These are phyloP conservation scores for Shiraia sp. DNA, from an alignment of 2,329 filamentous ascomycete species.

Conservation along the genomic window DNA sequence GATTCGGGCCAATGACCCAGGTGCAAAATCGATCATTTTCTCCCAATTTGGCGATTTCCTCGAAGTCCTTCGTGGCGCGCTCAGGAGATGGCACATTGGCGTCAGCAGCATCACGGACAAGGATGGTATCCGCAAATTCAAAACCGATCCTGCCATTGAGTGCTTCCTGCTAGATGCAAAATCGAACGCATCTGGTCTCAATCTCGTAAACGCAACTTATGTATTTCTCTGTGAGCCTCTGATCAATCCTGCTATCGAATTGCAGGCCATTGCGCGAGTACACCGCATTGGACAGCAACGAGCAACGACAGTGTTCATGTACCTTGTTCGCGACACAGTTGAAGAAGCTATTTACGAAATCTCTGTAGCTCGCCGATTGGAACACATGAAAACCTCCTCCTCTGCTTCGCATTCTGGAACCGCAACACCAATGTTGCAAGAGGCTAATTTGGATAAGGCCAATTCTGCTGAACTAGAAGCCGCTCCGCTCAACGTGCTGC, in stretches of 20 bases:
- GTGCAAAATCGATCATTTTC: conserved; percentile 91
- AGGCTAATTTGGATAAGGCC: conserved; percentile 73
- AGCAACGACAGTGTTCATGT: conserved; percentile 92
- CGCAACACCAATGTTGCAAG: conserved; percentile 49
- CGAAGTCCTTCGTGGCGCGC: conserved; percentile 70
- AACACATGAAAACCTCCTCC: conserved; percentile 63
- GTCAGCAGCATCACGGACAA: conserved; percentile 70
- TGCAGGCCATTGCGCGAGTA: conserved; percentile 93
- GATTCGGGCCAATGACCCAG: conserved; percentile 81
- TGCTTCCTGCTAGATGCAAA: conserved; percentile 89
- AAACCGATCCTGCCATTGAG: conserved; percentile 71
- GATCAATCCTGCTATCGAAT: conserved; percentile 88
- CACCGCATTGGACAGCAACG: conserved; percentile 90
- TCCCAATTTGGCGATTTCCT: conserved; percentile 88
- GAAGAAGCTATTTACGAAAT: conserved; percentile 91
- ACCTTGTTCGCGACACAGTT: conserved; percentile 86
- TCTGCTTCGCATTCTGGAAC: conserved; percentile 15
- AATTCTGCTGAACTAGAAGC: conserved; percentile 84
- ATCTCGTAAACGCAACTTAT: conserved; percentile 89
- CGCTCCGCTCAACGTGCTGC: conserved; percentile 69
- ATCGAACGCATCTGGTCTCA: conserved; percentile 84
- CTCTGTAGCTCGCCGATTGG: conserved; percentile 75
- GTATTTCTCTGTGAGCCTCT: conserved; percentile 94
- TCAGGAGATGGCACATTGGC: conserved; percentile 72
- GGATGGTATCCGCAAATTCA: conserved; percentile 75